Conservation (phyloP, 345 rosid species). For the Euphorbia lathyris region DNA sequence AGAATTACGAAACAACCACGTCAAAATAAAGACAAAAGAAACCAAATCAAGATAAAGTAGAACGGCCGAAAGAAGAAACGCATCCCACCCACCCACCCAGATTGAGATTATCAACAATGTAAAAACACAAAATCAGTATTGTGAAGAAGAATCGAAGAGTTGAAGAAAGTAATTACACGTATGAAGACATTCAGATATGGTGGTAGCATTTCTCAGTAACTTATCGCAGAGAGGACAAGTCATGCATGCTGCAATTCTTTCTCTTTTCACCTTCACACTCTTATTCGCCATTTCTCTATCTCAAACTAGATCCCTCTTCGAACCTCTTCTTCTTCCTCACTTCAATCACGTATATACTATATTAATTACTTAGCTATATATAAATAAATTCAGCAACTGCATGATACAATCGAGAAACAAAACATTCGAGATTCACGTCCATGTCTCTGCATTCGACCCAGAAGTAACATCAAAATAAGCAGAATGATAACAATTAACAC, state of each 20-base stretch:
- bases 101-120: conserved; percentile 27
- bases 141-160: neutral
- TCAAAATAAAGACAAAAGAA: conserved; percentile 17
- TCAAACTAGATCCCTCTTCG: conserved; percentile 4
- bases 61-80: conserved; percentile 10
- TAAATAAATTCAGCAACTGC: conserved; percentile 32
- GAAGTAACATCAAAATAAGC: conserved; percentile 13
- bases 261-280: conserved; percentile 66
- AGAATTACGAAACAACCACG: conserved; percentile 18
- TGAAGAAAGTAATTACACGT: conserved; percentile 57
- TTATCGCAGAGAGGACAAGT: conserved; percentile 77
- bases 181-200: conserved; percentile 91
- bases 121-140: conserved; percentile 21
- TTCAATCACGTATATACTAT: no score
- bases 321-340: neutral
- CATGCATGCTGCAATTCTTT: conserved; percentile 65
- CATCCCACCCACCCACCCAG: neutral
- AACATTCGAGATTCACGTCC: conserved; percentile 48
- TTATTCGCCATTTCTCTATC: conserved; percentile 42
- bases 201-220: conserved; percentile 81
- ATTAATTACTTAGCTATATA: neutral
- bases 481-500: neutral
- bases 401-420: conserved; percentile 24
- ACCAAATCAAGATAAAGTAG: conserved; percentile 24
- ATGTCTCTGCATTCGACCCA: conserved; percentile 26